Percentiles rank a stretch among this genome's conserved stretches.
Conservation (phyloP, 2,329 filamentous ascomycete genomes). For the Xylaria sp. region DNA sequence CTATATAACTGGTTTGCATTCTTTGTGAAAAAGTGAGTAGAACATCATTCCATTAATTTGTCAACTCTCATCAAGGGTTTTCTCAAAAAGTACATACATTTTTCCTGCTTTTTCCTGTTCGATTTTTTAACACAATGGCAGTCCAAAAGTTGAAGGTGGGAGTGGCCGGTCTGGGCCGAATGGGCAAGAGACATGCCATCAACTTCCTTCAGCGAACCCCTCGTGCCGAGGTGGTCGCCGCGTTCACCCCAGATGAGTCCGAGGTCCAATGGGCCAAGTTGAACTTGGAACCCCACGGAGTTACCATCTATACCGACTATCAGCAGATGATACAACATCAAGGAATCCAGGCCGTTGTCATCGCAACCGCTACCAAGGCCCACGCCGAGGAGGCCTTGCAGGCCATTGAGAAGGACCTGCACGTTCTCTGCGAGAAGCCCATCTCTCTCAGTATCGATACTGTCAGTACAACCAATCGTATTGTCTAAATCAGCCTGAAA, state of each 20-base stretch:
- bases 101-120: too few relatives aligned
- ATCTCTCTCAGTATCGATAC: conserved; percentile 63
- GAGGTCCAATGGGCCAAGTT: conserved; percentile 52
- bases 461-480: conserved; percentile 47
- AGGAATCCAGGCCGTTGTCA: conserved; percentile 50
- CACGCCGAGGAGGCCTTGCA: conserved; percentile 63
- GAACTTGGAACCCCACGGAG: conserved; percentile 47
- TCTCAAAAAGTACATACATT: too few relatives aligned
- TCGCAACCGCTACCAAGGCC: conserved; percentile 52
- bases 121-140: neutral
- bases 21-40: too few relatives aligned
- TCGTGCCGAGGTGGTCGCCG: conserved; percentile 55
- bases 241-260: conserved; percentile 51
- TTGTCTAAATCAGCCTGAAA: neutral
- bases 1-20: too few relatives aligned
- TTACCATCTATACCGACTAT: conserved; percentile 52
- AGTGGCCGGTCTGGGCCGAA: conserved; percentile 5
- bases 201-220: conserved; percentile 40
- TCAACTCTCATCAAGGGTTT: too few relatives aligned
- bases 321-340: conserved; percentile 50
- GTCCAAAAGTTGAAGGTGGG: conserved; percentile 6
- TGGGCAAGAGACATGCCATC: conserved; percentile 35
- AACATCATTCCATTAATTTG: too few relatives aligned
- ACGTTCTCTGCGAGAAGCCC: conserved; percentile 66
- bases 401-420: conserved; percentile 59